These are phyloP conservation scores for Neocucurbitaria cava DNA, from an alignment of 2,329 filamentous ascomycete species.

Conservation along the genomic window DNA sequence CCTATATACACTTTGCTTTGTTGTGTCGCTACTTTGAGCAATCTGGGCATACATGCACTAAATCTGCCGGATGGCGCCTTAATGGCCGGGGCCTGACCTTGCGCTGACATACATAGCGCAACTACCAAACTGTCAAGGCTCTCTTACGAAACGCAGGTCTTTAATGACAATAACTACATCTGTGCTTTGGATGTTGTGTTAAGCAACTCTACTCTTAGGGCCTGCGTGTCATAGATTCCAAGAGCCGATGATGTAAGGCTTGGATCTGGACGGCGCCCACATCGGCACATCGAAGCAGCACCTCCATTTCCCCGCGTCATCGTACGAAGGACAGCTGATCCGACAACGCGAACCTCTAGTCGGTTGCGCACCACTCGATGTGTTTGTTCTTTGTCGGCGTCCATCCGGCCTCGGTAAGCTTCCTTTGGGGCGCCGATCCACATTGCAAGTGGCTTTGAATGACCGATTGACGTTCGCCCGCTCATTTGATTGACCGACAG, in stretches of 20 bases:
- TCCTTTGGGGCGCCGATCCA: constrained; percentile 38
- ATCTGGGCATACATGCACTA: constrained; percentile 11
- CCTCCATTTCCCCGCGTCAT: constrained; percentile 27
- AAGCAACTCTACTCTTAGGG: not conserved
- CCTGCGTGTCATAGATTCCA: constrained; percentile 11
- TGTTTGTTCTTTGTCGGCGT: constrained; percentile 30
- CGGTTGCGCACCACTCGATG: constrained; percentile 28
- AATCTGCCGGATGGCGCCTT: constrained; percentile 11
- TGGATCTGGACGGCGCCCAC: constrained; percentile 17
- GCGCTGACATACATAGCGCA: constrained; percentile 10
- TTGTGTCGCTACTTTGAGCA: constrained; percentile 8
- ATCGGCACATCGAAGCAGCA: constrained; percentile 10
- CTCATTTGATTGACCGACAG: constrained; percentile 31
- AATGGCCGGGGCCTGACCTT: constrained; percentile 6
- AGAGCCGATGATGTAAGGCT: constrained; percentile 30
- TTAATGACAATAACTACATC: not conserved
- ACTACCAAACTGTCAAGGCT: constrained; percentile 1
- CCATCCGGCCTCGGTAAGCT: constrained; percentile 37
- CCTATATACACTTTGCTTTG: not conserved
- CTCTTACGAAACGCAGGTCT: not conserved
- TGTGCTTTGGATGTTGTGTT: not conserved
- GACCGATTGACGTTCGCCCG: constrained; percentile 33
- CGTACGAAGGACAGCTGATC: constrained; percentile 18
- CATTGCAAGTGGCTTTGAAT: constrained; percentile 22
- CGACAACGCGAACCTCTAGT: constrained; percentile 14